Conservation (phyloP, 768 basidiomycete species). For the Suillus spraguei region DNA sequence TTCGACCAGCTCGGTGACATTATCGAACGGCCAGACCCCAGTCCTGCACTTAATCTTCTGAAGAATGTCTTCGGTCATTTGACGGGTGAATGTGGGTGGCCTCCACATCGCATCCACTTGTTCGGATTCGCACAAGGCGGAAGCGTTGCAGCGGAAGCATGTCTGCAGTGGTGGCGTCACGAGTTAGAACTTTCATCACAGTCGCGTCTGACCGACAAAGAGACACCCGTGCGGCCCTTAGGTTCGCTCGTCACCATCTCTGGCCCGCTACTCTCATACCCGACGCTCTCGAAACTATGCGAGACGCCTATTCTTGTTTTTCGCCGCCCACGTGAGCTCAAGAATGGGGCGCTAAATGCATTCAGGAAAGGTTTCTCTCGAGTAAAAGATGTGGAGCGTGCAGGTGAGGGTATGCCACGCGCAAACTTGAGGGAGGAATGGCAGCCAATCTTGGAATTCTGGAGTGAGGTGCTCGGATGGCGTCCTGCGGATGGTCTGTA, state of each 20-base stretch:
- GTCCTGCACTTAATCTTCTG: constrained; percentile 61
- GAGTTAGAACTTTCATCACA: constrained; percentile 19
- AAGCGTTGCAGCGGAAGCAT: constrained; percentile 70
- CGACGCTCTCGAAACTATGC: constrained; percentile 53
- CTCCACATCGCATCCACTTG: constrained; percentile 69
- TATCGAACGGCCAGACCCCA: constrained; percentile 72
- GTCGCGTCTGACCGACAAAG: constrained; percentile 7
- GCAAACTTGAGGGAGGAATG: constrained; percentile 64
- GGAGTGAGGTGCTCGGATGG: constrained; percentile 67
- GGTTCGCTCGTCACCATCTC: constrained; percentile 71
- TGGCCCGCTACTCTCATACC: constrained; percentile 79
- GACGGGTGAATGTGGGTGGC: constrained; percentile 63
- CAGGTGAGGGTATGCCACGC: constrained; percentile 69
- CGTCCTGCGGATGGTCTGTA: constrained; percentile 65
- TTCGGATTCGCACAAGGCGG: constrained; percentile 93
- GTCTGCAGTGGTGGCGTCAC: constrained; percentile 56
- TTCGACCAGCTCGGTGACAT: constrained; percentile 81
- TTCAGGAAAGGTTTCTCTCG: constrained; percentile 62
- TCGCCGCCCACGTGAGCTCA: constrained; percentile 50
- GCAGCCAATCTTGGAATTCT: constrained; percentile 85
- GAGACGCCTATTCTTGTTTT: constrained; percentile 66
- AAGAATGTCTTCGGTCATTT: constrained; percentile 57
- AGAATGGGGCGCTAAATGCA: constrained; percentile 47
- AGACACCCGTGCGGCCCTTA: constrained; percentile 35
- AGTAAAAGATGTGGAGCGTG: constrained; percentile 52